These are phyloP conservation scores for Cardiosporidium cionae DNA, from an alignment of 169 alveolate genomes.

Conservation along the genomic window DNA sequence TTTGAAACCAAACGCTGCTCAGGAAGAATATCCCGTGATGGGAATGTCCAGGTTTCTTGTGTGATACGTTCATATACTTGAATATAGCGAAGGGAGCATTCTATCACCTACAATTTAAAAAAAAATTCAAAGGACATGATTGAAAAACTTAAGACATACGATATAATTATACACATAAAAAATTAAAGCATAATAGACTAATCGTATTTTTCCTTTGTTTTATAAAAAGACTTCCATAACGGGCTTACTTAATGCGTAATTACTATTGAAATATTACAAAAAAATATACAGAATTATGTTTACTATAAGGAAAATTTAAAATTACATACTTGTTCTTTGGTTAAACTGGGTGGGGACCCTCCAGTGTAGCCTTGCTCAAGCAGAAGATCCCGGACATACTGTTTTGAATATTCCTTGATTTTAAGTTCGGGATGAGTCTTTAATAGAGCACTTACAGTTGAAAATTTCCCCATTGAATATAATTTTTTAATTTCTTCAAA, in stretches of 20 bases:
- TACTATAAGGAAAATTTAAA: too few relatives aligned
- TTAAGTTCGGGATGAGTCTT: slow-evolving; percentile 10
- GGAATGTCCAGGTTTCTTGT: background rate
- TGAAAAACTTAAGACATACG: too few relatives aligned
- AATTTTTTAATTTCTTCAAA: background rate
- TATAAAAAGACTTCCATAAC: too few relatives aligned
- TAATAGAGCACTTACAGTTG: slow-evolving; percentile 2
- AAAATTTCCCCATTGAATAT: background rate
- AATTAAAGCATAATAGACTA: too few relatives aligned
- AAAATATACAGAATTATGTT: too few relatives aligned
- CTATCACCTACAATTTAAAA: too few relatives aligned
- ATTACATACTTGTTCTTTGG: slow-evolving; percentile 25
- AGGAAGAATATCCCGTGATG: background rate
- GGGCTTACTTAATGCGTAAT: too few relatives aligned
- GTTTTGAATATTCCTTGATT: slow-evolving; percentile 11
- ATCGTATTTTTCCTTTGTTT: too few relatives aligned
- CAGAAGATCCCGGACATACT: slow-evolving; percentile 19
- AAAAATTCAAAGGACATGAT: too few relatives aligned
- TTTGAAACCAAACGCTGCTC: background rate
- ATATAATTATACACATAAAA: background rate
- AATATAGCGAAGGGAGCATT: slow-evolving; percentile 11
- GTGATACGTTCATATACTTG: background rate
- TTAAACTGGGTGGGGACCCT: background rate
- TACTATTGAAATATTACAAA: too few relatives aligned
- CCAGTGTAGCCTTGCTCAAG: slow-evolving; percentile 13